Evolutionary conservation across 1,284 basidiomycete genomes (phyloP).

Genomic region (Gymnopus androsaceus): DNA sequence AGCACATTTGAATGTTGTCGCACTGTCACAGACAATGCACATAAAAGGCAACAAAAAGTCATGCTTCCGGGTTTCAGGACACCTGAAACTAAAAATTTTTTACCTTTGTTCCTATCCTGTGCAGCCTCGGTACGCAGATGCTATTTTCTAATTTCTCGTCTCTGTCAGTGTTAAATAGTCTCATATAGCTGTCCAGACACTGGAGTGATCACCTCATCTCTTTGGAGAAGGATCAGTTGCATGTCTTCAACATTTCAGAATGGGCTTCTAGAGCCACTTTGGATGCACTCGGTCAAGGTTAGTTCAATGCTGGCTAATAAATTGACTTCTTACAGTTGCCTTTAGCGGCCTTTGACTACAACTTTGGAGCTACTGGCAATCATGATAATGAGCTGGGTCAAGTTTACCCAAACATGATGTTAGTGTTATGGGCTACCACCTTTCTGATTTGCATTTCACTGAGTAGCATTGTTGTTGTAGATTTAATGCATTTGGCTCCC

Average conservation of each 20-base stretch:
- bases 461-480: background rate
- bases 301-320: too few species aligned
- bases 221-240: constrained; percentile 32
- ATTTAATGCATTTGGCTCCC: constrained; percentile 9
- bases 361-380: constrained; percentile 13
- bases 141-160: too few species aligned
- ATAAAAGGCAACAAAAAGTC: constrained; percentile 45
- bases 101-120: constrained; percentile 37
- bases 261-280: constrained; percentile 45
- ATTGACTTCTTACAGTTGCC: background rate
- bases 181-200: constrained; percentile 42
- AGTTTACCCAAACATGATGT: constrained; percentile 16
- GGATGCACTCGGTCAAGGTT: constrained; percentile 49
- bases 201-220: constrained; percentile 46
- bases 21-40: constrained; percentile 37
- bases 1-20: background rate
- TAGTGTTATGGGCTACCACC: too few species aligned
- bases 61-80: constrained; percentile 46
- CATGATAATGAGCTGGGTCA: constrained; percentile 6
- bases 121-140: constrained; percentile 34
- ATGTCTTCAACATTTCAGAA: constrained; percentile 40
- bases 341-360: constrained; percentile 15
- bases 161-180: background rate
- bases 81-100: constrained; percentile 39
- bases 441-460: background rate